Evolutionary conservation across 179 eudicot species (phyloP), one percentile per base, ranked within the genome.

Genomic region (Carnegiea gigantea): DNA sequence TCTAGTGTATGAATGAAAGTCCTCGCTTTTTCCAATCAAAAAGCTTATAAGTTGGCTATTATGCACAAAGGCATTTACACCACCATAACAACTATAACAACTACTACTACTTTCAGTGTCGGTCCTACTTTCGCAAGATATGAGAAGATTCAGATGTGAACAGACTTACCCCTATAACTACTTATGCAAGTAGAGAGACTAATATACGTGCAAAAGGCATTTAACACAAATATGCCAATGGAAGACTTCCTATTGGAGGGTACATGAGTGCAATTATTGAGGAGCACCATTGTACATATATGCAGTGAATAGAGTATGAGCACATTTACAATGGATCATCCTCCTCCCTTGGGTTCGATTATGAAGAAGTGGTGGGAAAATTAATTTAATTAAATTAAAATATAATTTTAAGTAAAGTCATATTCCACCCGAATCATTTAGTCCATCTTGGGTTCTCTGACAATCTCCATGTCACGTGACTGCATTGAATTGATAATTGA

Each of bases 391-490:
- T 62, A 48, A 20, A 28, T 46, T 67, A 30, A 40, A 62, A 43
- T 40, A 24, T 60, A 57, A 17, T 57, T 43, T 12, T 8, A 36
- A 36, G 46, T 28, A 36, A 70, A 49, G 4, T 48, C 62, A 20
- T 51, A 24, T 73, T 44, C 46, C 28, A 57, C 20, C 30, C 59
- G 23, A 44, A 30, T 21, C 44, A 65, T 83, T 53, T 75, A 80
- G 77, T 76, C 72, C 44, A 44, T 72, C 33, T 49, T 75, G 78
- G 74, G 79, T 81, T 53, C 79, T 43, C 59, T 51, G 21, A 13
- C 38, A 70, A 54, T 76, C 77, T 71, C 77, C 33, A 20, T 60
- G 57, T 80, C 83, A 84, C 86, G 86, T 84, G 86, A 80, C 54
- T 53, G 36, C 78, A 59, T 67, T 76, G 8, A 80, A 73, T 51